phyloP scores from a whole-genome alignment of 2,329 filamentous ascomycete species.

The Xylaria sp. region DNA sequence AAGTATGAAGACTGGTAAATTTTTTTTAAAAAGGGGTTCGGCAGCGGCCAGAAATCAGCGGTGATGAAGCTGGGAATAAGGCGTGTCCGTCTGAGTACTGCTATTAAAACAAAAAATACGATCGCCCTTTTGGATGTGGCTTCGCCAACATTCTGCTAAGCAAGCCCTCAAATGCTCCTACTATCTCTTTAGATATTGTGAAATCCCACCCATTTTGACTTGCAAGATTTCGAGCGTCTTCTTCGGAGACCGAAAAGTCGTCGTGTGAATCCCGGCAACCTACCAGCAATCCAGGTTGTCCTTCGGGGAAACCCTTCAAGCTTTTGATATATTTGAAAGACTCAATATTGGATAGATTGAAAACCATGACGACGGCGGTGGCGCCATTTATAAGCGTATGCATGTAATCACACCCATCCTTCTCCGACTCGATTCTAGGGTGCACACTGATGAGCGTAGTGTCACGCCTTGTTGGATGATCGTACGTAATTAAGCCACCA shows the following conservation, averaged over 20 bases:
- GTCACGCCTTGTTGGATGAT: slow-evolving; percentile 8
- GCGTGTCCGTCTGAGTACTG: not conserved
- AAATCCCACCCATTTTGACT: slow-evolving; percentile 9
- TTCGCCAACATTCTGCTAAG: not conserved
- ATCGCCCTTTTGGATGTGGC: not conserved
- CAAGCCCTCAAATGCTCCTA: slow-evolving; percentile 8
- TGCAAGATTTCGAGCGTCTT: not conserved
- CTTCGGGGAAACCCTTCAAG: slow-evolving; percentile 8
- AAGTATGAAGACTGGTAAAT: not conserved
- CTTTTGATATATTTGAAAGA: slow-evolving; percentile 14
- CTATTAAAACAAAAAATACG: not conserved
- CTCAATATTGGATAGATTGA: not conserved
- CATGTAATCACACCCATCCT: slow-evolving; percentile 1
- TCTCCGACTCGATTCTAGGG: not conserved
- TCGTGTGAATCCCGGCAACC: not conserved
- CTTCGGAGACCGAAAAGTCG: not conserved
- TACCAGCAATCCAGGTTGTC: slow-evolving; percentile 16
- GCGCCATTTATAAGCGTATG: not conserved
- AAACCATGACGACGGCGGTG: not conserved
- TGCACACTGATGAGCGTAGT: slow-evolving; percentile 12
- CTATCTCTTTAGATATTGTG: not conserved
- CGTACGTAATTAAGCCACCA: slow-evolving; percentile 13
- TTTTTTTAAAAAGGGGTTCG: not conserved
- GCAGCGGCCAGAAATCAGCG: not conserved
- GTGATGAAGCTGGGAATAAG: not conserved